Base-by-base conservation (phyloP, 139 green algal species). In the Nannochloris sp. region DNA sequence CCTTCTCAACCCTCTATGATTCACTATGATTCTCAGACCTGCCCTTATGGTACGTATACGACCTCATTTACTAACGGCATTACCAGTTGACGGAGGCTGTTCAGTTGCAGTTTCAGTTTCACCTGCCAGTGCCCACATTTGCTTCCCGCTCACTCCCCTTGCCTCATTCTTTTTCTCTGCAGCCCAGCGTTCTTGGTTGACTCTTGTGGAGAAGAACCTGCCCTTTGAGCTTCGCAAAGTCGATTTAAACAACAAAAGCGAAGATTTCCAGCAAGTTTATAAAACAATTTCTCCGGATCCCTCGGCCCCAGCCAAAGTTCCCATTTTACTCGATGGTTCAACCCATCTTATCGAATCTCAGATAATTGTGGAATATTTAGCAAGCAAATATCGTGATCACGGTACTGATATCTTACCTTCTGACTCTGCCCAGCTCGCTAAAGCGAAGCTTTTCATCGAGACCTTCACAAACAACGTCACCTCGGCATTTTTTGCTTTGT, bases 261-360 rank as follows among this genome's bases (percentile, higher is more conserved):
- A 63, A 2, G 25, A 63, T 42, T 63, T 63, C 55, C 31, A 59
- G 55, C 2, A 29, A 10, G 23, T 63, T 34, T 63, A 63, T 14
- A 42, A 23, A 2, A 59, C 2, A 35, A 63, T 63, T 60, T 23
- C 29, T 31, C 55, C 55, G 10, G 55, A 63, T 14, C 55, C 55
- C 1, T 29, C 23, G 24, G 55, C 55, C 14, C 23, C 24, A 31
- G 23, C 55, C 3, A 63, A 63, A 13, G 55, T 63, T 29, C 55
- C 55, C 14, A 63, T 63, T 36, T 59, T 63, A 34, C 46, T 63
- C 4, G 55, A 63, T 3, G 55, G 55, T 12, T 34, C 46, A 34
- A 63, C 31, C 14, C 23, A 63, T 34, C 55, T 63, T 13, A 63
- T 63, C 51, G 55, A 63, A 36, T 63, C 55, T 9, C 10, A 63